Percentiles rank a stretch among this genome's conserved stretches.
Conservation (phyloP, 139 green algal genomes). For the Parachlorella kessleri region DNA sequence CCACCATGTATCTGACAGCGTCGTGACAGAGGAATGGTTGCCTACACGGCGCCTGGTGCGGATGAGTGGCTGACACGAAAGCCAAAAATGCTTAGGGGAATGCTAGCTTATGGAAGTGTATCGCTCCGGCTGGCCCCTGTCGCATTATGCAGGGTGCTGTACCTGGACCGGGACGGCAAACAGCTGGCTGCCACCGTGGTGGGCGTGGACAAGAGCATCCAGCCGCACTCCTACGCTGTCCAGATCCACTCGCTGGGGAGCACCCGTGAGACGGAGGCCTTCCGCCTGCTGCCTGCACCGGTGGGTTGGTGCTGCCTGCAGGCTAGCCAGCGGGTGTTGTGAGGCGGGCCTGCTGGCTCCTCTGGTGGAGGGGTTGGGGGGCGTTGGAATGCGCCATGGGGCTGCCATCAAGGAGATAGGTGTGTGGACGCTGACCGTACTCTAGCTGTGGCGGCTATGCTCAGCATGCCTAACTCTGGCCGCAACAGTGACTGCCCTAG, state of each 20-base stretch:
- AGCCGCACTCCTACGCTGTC: conserved; percentile 25
- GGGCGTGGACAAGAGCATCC: conserved; percentile 16
- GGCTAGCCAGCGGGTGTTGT: background rate
- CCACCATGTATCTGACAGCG: no score
- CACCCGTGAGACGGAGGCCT: conserved; percentile 29
- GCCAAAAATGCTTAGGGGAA: no score
- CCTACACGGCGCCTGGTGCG: no score
- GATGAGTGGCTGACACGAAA: no score
- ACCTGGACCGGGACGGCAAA: conserved; percentile 12
- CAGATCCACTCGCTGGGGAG: conserved; percentile 14
- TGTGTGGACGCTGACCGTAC: background rate
- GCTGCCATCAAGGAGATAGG: background rate
- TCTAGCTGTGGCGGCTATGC: background rate
- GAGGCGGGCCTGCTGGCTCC: background rate
- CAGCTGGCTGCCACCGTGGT: conserved; percentile 12
- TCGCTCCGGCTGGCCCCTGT: no score
- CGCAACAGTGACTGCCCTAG: background rate
- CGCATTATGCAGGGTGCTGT: conserved; percentile 1
- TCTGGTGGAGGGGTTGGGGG: background rate
- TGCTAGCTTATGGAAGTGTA: no score
- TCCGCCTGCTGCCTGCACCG: conserved; percentile 1
- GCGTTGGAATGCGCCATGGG: background rate
- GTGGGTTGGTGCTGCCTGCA: background rate
- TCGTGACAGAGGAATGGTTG: no score
- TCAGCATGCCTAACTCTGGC: conserved; percentile 10